Evolutionary conservation across 805 yeast genomes (phyloP), one percentile per base, ranked within the genome.

Genomic region (Jamesozyma spencerorum): DNA sequence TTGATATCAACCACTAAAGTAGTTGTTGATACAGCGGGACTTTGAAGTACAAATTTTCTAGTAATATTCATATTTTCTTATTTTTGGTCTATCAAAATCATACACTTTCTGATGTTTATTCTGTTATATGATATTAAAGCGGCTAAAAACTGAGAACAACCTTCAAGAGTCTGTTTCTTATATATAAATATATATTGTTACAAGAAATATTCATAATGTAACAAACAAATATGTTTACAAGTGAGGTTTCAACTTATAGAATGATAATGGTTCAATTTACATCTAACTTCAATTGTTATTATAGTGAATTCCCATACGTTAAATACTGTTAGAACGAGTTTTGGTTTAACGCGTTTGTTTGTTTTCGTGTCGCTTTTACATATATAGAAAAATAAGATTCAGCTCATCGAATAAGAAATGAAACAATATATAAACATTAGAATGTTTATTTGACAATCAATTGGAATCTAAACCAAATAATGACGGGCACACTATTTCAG

Each of bases 401-500:
- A 31, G 17, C 5, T 15, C 18, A 30, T 14, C 11, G 15, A 31
- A 31, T 2, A 18, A 31, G n/a, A 31, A 31, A 14, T 15, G 15
- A 33, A n/a, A n/a, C n/a, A n/a, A 8, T 24, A 8, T 8, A 24
- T 8, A 11, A 8, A 24, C 27, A 24, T 11, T 24, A 8, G 11
- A 24, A 24, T 24, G 27, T 11, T 8, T 24, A 24, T 8, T 24
- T 24, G 27, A 7, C 7, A 24, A 24, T 24, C 7, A 24, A 24
- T 24, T 24, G 27, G 11, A 24, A 24, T 11, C 7, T 11, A 24
- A 11, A 24, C 27, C 7, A 24, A 24, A 24, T 8, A 24, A 8
- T 7, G 27, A 8, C 11, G 27, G n/a, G n/a, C n/a, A n/a, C 10
- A 22, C 20, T 47, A 17, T 56, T 56, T 44, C 41, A 45, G 5